Evolutionary conservation across 768 basidiomycete species (phyloP).

Genomic region (Lactarius sp.): DNA sequence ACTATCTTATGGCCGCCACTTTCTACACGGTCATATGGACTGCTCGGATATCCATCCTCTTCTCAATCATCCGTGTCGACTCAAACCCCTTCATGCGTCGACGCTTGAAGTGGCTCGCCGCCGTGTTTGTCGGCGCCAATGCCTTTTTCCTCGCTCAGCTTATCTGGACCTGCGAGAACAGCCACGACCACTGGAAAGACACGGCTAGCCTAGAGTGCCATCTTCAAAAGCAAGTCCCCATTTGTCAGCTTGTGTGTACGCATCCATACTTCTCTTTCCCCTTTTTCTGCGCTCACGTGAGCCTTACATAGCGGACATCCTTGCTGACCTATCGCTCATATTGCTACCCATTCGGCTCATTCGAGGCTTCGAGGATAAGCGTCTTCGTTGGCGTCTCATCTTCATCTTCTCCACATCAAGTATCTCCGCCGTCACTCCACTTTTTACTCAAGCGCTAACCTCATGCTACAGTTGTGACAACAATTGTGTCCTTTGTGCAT

Average conservation of each 20-base stretch:
- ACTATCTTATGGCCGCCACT: constrained; percentile 30
- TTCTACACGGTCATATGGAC: constrained; percentile 26
- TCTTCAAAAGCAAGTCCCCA: constrained; percentile 44
- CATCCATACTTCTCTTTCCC: constrained; percentile 2
- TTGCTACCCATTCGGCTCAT: too few species aligned
- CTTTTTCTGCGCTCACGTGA: neutral
- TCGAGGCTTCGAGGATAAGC: too few species aligned
- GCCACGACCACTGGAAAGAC: constrained; percentile 38
- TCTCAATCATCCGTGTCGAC: constrained; percentile 50
- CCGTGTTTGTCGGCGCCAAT: constrained; percentile 30
- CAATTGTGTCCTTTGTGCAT: too few species aligned
- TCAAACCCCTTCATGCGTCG: constrained; percentile 29
- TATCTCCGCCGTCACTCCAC: too few species aligned
- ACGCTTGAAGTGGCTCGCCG: constrained; percentile 25
- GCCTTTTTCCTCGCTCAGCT: constrained; percentile 43
- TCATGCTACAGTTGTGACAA: too few species aligned
- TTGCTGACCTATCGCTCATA: constrained; percentile 43
- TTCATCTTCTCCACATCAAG: too few species aligned
- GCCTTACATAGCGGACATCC: constrained; percentile 38
- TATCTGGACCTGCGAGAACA: constrained; percentile 41
- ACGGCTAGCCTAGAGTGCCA: constrained; percentile 37
- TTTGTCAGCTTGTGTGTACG: constrained; percentile 50
- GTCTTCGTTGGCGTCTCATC: too few species aligned
- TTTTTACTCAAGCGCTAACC: too few species aligned
- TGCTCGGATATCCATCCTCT: constrained; percentile 47